Base-by-base conservation (phyloP, 352 stramenopile genomes). In the Pythium angustatum region DNA sequence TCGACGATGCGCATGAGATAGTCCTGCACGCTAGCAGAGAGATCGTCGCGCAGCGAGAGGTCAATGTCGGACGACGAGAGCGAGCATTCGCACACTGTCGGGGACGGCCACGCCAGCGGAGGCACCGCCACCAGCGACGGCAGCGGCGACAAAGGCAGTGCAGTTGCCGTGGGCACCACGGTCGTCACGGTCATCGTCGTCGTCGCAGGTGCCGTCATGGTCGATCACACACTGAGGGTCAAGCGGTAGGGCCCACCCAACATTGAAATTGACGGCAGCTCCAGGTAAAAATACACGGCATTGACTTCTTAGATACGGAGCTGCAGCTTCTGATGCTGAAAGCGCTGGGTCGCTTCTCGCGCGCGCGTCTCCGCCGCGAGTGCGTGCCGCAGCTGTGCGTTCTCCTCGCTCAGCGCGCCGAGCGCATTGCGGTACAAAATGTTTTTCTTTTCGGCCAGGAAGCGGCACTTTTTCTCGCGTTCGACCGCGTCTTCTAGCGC, bases 371-470 rank as follows among this genome's bases (percentile, higher is more conserved):
- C 43, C 2, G 44, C 43, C 9, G 53, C 58, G 9, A 87, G 36
- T 43, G 80, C 67, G 53, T 76, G 81, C 12, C 75, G 73, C 21
- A 92, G 63, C 43, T 68, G 54, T 15, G 74, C 40, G 56, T 87
- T 92, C 62, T 87, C 79, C 12, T 90, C 77, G 19, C 73, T 83
- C 21, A 88, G 55, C 0, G 76, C 62, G 47, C 83, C 48, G 19
- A 92, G 64, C 45, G 87, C 83, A 30, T 87, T 87, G 60, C 83
- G 81, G 31, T 92, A 92, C 27, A 92, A 21, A 31, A 89, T 85
- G 61, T 89, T 90, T 69, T 90, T 90, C 43, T 81, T 75, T 64
- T 92, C 83, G 5, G 79, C 74, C 22, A 92, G 71, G 31, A 87
- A 86, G 31, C 81, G 83, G 55, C 83, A 90, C 53, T 90, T 91